Evolutionary conservation across 2,329 filamentous ascomycete species (phyloP).

Genomic region (Cryphonectria radicalis): DNA sequence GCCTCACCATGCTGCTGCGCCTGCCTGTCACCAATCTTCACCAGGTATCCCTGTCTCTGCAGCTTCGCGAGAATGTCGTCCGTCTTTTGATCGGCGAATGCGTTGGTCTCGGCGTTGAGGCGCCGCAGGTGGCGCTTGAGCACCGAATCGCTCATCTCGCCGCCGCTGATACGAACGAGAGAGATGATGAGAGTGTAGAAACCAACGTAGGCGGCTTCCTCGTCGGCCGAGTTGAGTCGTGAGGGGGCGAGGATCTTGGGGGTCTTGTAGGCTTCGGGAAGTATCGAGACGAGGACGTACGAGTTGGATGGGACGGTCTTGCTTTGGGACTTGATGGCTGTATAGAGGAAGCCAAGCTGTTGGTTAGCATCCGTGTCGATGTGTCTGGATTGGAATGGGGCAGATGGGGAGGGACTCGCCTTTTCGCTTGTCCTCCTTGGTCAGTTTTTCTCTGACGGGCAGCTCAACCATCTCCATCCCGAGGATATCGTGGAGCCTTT

Average conservation of each 20-base stretch:
- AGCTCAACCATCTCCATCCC: conserved; percentile 94
- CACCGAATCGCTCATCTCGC: conserved; percentile 75
- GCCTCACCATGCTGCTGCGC: conserved; percentile 63
- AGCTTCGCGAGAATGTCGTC: conserved; percentile 76
- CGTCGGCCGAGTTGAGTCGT: conserved; percentile 63
- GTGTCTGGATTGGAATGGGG: not conserved
- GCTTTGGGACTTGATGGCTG: conserved; percentile 52
- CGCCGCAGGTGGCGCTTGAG: conserved; percentile 75
- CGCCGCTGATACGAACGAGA: conserved; percentile 75
- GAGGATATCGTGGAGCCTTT: conserved; percentile 71
- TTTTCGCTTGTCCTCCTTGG: conserved; percentile 76
- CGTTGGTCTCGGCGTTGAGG: conserved; percentile 73
- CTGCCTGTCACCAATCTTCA: conserved; percentile 70
- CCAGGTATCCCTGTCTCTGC: conserved; percentile 81
- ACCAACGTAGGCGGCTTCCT: conserved; percentile 79
- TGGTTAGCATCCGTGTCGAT: conserved; percentile 1
- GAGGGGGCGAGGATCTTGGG: conserved; percentile 71
- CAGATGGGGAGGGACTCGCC: conserved; percentile 50
- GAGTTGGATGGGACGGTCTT: conserved; percentile 60
- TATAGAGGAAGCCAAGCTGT: conserved; percentile 6
- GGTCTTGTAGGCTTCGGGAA: conserved; percentile 71
- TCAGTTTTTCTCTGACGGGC: conserved; percentile 78
- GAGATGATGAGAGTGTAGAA: conserved; percentile 82
- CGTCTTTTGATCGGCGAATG: conserved; percentile 73
- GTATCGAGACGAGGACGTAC: conserved; percentile 76